phyloP scores from a whole-genome alignment of 2,329 filamentous ascomycete genomes.

The Xylariaceae sp. region DNA sequence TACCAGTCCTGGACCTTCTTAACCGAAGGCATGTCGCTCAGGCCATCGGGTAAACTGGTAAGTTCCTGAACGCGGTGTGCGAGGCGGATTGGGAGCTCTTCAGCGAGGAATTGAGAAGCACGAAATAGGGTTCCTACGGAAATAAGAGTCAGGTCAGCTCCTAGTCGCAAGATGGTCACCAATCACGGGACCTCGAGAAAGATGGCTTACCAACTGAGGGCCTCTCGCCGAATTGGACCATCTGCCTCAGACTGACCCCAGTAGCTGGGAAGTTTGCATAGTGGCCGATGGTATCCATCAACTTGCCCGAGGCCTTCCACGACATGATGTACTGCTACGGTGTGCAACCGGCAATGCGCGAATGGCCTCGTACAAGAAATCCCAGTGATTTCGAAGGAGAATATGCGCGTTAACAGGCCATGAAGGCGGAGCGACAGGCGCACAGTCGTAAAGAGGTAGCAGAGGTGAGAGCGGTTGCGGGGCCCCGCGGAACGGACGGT shows the following conservation, averaged over 20 bases:
- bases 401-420: constrained; percentile 14
- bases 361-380: background rate
- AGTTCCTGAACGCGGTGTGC: constrained; percentile 96
- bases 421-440: constrained; percentile 7
- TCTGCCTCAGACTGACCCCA: constrained; percentile 92
- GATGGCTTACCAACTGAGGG: constrained; percentile 72
- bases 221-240: constrained; percentile 97
- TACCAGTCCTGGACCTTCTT: constrained; percentile 97
- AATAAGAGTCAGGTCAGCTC: constrained; percentile 11
- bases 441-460: background rate
- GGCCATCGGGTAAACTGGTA: constrained; percentile 84
- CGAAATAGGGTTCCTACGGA: constrained; percentile 71
- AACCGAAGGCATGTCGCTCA: constrained; percentile 98
- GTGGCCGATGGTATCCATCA: constrained; percentile 97
- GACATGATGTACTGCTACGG: constrained; percentile 60
- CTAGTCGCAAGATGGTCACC: constrained; percentile 6
- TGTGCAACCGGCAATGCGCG: constrained; percentile 14
- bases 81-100: constrained; percentile 94
- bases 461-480: constrained; percentile 7
- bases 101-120: constrained; percentile 95
- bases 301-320: constrained; percentile 83
- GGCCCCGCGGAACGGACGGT: constrained; percentile 22
- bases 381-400: background rate
- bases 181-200: constrained; percentile 1
- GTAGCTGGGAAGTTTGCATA: constrained; percentile 97